Evolutionary conservation across 2,329 filamentous ascomycete genomes (phyloP), one percentile per base, ranked within the genome.

Genomic region (Penicillium sp.): DNA sequence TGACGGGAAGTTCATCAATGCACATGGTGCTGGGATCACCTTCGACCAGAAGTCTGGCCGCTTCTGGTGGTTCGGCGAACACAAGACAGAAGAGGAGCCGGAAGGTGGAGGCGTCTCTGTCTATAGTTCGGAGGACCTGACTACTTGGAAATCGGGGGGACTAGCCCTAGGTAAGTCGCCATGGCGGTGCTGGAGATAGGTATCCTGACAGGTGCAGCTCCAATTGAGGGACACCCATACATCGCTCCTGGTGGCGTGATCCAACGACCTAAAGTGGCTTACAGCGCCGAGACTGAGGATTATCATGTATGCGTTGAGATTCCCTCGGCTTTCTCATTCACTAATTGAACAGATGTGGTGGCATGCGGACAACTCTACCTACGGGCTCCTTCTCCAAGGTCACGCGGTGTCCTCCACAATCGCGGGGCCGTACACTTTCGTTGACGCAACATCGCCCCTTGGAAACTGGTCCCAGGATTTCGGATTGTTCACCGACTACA

Each of bases 391-490:
- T 0, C 75, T 84, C 0, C 83, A 85, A 68, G 83, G 83, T 0
- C 72, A 84, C 33, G 83, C 83, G 3, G 78, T 78, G 1, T 76
- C 82, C 0, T 77, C 82, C 52, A 78, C 75, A 28, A 79, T 82
- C 52, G 74, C 73, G 0, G 82, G 82, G 0, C 82, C 82, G 0
- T 85, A 84, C 65, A 75, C 64, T 2, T 84, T 84, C 55, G 73
- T 82, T 14, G 75, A 80, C 38, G 83, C 81, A 1, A 80, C 77
- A 0, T 72, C 78, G 0, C 83, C 83, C 0, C 76, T 85, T 0
- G 83, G 83, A 1, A 86, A 85, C 66, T 85, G 83, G 83, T 84
- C 81, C 0, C 83, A 86, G 59, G 83, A 86, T 53, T 86, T 84
- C 43, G 83, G 83, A 10, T 73, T 84, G 22, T 85, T 86, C 58